Evolutionary conservation across 2,329 filamentous ascomycete genomes (phyloP), one percentile per base, ranked within the genome.

Genomic region (Teratosphaeria nubilosa): DNA sequence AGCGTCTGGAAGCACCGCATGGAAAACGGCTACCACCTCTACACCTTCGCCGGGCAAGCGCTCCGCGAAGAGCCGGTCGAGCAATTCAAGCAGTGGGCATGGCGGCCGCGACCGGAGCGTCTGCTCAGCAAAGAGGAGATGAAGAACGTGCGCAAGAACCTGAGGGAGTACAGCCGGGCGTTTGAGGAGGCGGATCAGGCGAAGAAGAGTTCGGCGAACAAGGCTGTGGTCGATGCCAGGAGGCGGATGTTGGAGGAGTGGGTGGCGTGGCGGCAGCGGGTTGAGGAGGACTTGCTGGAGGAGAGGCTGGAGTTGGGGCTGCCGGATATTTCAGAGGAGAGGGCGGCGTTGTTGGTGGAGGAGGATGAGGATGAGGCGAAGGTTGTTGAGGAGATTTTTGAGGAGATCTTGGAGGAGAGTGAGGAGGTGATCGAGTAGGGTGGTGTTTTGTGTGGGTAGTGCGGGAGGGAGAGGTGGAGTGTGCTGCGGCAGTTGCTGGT

Each of bases 11-110:
- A 96, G 76, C 92, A 97, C 75, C 70, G 96, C 90, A 96, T 97
- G 90, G 94, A 99, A 80, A 99, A 97, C 73, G 94, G 94, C 63
- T 99, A 96, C 80, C 92, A 97, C 75, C 79, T 99, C 62, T 97
- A 96, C 82, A 91, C 95, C 73, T 99, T 99, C 83, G 88, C 86
- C 74, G 95, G 94, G 64, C 86, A 88, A 68, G 83, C 87, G 57
- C 84, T 99, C 57, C 86, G 91, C 59, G 95, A 99, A 77, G 90
- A 96, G 75, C 86, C 86, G 55, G 82, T 95, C 59, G 94, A 99
- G 65, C 95, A 95, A 76, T 97, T 99, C 84, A 96, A 96, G 83
- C 94, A 99, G 76, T 90, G 91, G 77, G 76, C 89, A 63, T 99
- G 94, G 94, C 88, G 94, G 51, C 94, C 94, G 22, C 88, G 94